Evolutionary conservation across 768 basidiomycete genomes (phyloP).

Genomic region (Amanita jacksonii): DNA sequence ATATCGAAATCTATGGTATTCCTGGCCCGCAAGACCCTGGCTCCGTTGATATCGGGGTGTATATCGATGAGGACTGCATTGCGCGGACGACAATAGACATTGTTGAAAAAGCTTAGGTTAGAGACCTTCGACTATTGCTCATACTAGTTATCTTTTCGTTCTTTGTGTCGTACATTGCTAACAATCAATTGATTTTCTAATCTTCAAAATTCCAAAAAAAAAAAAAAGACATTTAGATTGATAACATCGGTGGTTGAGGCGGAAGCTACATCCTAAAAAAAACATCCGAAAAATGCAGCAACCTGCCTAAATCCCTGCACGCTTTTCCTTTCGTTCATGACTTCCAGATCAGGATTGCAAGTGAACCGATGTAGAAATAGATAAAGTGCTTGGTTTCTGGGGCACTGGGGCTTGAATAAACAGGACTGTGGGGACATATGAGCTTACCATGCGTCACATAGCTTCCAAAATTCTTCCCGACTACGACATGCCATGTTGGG

Average conservation of each 20-base stretch:
- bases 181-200: conserved; percentile 1
- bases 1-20: conserved; percentile 48
- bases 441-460: conserved; percentile 91
- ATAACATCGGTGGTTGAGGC: too few species aligned
- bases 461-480: conserved; percentile 98
- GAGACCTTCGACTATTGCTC: not conserved
- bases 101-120: conserved; percentile 19
- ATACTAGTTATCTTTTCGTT: conserved; percentile 5
- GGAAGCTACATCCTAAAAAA: too few species aligned
- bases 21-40: conserved; percentile 43
- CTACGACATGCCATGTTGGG: conserved; percentile 97
- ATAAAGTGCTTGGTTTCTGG: conserved; percentile 97
- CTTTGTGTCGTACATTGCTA: conserved; percentile 9
- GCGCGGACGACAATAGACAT: conserved; percentile 51
- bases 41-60: conserved; percentile 46
- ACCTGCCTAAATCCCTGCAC: conserved; percentile 1
- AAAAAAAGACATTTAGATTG: too few species aligned
- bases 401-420: conserved; percentile 9
- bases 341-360: conserved; percentile 94
- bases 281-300: not conserved
- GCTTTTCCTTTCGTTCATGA: conserved; percentile 38
- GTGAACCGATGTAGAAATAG: conserved; percentile 92
- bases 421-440: conserved; percentile 9
- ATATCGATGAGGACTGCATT: conserved; percentile 43
- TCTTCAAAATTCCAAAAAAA: too few species aligned